phyloP scores from a whole-genome alignment of 1,139 yeast genomes.

The Yamadazyma buinensis region DNA sequence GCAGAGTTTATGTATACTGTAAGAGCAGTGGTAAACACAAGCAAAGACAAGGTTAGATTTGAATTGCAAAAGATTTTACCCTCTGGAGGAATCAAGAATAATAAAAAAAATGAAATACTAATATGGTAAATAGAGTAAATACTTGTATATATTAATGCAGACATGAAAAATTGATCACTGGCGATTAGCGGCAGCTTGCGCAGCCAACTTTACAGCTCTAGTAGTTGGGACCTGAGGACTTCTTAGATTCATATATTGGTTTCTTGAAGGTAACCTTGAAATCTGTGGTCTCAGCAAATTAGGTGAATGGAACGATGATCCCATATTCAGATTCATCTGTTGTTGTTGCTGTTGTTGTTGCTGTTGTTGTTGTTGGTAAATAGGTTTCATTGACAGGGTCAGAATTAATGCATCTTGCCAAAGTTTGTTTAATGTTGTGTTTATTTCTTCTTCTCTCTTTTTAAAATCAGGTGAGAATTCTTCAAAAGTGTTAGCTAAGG shows the following conservation, averaged over 20 bases:
- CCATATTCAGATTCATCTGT: not conserved
- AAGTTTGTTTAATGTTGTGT: slow-evolving; percentile 23
- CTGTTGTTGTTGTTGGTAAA: not conserved
- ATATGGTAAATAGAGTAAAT: not conserved
- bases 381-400: slow-evolving; percentile 11
- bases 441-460: slow-evolving; percentile 31
- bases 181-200: slow-evolving; percentile 12
- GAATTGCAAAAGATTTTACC: not conserved
- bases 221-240: slow-evolving; percentile 32
- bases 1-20: slow-evolving; percentile 89
- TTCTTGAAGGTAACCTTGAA: slow-evolving; percentile 25
- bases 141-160: slow-evolving; percentile 7
- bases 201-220: slow-evolving; percentile 35
- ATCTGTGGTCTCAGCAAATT: slow-evolving; percentile 21
- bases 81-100: not conserved
- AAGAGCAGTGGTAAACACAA: slow-evolving; percentile 91
- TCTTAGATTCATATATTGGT: slow-evolving; percentile 18
- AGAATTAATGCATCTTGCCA: slow-evolving; percentile 43
- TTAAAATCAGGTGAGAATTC: slow-evolving; percentile 33
- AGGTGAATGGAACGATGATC: slow-evolving; percentile 8
- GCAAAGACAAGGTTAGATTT: slow-evolving; percentile 81
- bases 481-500: slow-evolving; percentile 29
- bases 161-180: slow-evolving; percentile 2
- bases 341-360: not conserved
- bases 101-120: not conserved